Evolutionary conservation across 164 flowering plant genomes (phyloP), one percentile per base, ranked within the genome.

Genomic region (Annona squamosa): DNA sequence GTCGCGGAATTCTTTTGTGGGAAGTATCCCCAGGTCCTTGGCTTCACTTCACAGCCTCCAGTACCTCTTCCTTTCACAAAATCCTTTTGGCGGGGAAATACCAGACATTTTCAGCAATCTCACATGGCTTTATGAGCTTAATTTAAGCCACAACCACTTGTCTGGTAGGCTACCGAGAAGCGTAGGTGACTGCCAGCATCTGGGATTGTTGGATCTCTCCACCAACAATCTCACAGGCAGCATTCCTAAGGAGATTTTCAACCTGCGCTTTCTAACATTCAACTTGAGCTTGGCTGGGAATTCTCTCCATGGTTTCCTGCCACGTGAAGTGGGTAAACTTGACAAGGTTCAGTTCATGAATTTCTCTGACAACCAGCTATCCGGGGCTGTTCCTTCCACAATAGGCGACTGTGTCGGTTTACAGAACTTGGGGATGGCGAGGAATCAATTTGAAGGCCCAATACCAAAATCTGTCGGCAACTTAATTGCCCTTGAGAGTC

Each of bases 51-150:
- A 41, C 3, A 47, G 41, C 3, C 13, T 71, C 65, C 64, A 43
- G 47, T 9, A 4, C 5, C 44, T 71, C 65, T 2, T 5, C 3
- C 44, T 59, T 18, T 5, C 37, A 41, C 13, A 19, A 2, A 71
- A 71, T 46, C 3, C 2, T 3, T 57, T 71, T 2, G 41, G 65
- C 18, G 73, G 73, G 16, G 44, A 41, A 13, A 59, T 71, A 47
- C 81, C 81, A 3, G 4, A 65, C 41, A 70, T 72, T 17, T 0
- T 79, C 1, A 74, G 79, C 4, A 73, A 76, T 47, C 45, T 76
- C 6, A 44, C 74, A 2, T 5, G 3, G 5, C 67, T 79, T 45
- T 47, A 13, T 63, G 16, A 18, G 37, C 42, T n/a, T 5, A 0
- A 19, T 43, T 52, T 79, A 5, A 43, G 10, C 7, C 16, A 42